Percentiles rank a stretch among this genome's conserved stretches.
Evolutionary conservation across 306 rosid genomes (phyloP).

Genomic region (Vachellia pachyceras): DNA sequence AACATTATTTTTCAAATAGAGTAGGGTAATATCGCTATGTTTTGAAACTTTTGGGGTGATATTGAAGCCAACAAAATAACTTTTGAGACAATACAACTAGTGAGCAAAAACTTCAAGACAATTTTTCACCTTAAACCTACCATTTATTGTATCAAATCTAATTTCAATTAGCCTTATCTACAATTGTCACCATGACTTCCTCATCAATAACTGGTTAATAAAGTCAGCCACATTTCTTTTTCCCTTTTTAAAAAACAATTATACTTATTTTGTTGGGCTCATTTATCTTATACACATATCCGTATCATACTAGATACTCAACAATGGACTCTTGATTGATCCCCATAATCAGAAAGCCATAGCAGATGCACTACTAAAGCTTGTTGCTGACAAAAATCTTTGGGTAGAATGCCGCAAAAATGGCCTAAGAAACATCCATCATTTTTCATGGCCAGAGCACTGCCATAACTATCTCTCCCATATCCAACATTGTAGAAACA

Average conservation of each 20-base stretch:
- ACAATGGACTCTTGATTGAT: slow-evolving; percentile 77
- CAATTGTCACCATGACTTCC: background rate
- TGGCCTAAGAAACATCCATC: slow-evolving; percentile 81
- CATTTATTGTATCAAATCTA: too few species aligned
- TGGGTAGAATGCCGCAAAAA: slow-evolving; percentile 82
- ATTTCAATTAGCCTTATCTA: background rate
- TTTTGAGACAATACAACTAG: too few species aligned
- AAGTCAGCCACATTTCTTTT: background rate
- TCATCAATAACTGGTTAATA: too few species aligned
- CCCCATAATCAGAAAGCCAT: slow-evolving; percentile 85
- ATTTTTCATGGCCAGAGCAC: slow-evolving; percentile 86
- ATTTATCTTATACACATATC: background rate
- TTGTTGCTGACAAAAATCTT: slow-evolving; percentile 76
- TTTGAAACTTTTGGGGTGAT: too few species aligned
- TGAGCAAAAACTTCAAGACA: too few species aligned
- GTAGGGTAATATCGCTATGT: too few species aligned
- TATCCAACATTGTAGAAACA: slow-evolving; percentile 65
- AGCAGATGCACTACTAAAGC: slow-evolving; percentile 80
- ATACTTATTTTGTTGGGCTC: background rate
- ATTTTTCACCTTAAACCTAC: too few species aligned
- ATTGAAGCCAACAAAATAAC: too few species aligned
- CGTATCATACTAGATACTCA: slow-evolving; percentile 54
- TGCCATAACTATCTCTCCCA: slow-evolving; percentile 85
- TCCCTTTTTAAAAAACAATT: background rate
- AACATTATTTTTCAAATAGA: too few species aligned